These are phyloP conservation scores for Histomonas meleagridis DNA, from an alignment of 208 protist genomes.

Conservation along the genomic window DNA sequence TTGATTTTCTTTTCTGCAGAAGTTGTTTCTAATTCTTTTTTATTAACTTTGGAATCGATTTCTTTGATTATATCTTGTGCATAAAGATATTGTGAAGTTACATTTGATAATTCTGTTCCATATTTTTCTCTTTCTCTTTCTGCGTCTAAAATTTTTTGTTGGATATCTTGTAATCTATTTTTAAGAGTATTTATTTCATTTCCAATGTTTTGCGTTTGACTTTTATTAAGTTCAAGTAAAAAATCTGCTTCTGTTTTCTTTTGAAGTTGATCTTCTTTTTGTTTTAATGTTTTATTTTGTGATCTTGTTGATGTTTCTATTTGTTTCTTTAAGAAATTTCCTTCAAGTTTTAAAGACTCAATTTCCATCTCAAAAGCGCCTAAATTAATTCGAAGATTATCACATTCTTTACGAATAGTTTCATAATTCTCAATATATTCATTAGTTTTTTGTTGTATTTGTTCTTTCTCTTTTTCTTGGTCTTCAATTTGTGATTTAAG, in stretches of 20 bases:
- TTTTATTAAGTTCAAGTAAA: background rate
- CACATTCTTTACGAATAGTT: background rate
- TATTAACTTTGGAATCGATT: background rate
- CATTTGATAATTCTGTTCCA: background rate
- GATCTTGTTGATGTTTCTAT: background rate
- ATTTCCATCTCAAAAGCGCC: background rate
- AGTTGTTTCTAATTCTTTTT: background rate
- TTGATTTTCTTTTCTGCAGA: background rate
- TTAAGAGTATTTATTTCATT: background rate
- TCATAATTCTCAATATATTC: background rate
- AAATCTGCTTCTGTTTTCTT: background rate
- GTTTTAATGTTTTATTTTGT: background rate
- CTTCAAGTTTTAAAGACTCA: background rate
- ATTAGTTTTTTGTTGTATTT: background rate
- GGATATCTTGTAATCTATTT: background rate
- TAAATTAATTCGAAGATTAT: background rate
- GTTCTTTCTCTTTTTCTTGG: background rate
- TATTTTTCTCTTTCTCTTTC: background rate
- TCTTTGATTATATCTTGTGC: constrained; percentile 1
- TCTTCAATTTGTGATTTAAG: background rate
- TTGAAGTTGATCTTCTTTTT: background rate
- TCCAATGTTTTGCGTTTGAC: background rate
- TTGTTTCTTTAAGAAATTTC: background rate
- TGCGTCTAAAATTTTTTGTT: background rate
- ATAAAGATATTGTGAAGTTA: background rate